phyloP scores from a whole-genome alignment of 1,284 basidiomycete genomes.

The Cutaneotrichosporon cyanovorans region DNA sequence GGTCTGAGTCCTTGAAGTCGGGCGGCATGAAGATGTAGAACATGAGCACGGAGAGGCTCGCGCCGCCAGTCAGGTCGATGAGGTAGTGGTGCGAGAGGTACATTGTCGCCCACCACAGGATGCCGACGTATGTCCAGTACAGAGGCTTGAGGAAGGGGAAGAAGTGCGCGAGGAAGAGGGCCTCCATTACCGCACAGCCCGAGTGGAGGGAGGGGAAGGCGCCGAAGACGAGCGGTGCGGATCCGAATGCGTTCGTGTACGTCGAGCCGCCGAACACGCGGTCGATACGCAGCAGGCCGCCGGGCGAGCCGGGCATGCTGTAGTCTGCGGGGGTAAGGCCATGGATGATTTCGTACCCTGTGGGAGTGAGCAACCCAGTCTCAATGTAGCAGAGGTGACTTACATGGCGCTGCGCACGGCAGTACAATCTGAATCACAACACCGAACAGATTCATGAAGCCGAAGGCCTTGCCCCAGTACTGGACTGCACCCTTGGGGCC shows the following conservation, averaged over 20 bases:
- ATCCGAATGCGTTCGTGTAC: slow-evolving; percentile 76
- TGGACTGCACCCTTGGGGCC: slow-evolving; percentile 71
- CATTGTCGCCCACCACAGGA: slow-evolving; percentile 98
- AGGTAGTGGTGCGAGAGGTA: slow-evolving; percentile 97
- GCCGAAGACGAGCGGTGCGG: slow-evolving; percentile 89
- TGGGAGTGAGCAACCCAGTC: slow-evolving; percentile 4
- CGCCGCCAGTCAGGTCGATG: slow-evolving; percentile 90
- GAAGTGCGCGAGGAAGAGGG: slow-evolving; percentile 89
- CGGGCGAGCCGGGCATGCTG: slow-evolving; percentile 81
- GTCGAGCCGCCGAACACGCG: slow-evolving; percentile 68
- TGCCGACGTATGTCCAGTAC: slow-evolving; percentile 77
- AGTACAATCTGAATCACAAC: slow-evolving; percentile 84
- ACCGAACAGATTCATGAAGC: slow-evolving; percentile 85
- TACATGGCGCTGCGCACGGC: slow-evolving; percentile 82
- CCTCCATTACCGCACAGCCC: slow-evolving; percentile 83
- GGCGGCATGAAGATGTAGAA: slow-evolving; percentile 87
- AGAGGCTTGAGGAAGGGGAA: slow-evolving; percentile 64
- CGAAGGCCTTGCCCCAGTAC: slow-evolving; percentile 81
- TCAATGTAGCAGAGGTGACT: slow-evolving; percentile 23
- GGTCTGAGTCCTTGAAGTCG: slow-evolving; percentile 59
- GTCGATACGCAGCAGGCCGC: slow-evolving; percentile 88
- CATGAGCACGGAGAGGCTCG: slow-evolving; percentile 74
- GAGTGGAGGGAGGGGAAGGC: slow-evolving; percentile 94
- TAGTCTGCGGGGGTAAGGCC: slow-evolving; percentile 93
- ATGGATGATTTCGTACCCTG: slow-evolving; percentile 96